phyloP scores from a whole-genome alignment of 2,329 filamentous ascomycete genomes.

The Hypoxylon sp. region DNA sequence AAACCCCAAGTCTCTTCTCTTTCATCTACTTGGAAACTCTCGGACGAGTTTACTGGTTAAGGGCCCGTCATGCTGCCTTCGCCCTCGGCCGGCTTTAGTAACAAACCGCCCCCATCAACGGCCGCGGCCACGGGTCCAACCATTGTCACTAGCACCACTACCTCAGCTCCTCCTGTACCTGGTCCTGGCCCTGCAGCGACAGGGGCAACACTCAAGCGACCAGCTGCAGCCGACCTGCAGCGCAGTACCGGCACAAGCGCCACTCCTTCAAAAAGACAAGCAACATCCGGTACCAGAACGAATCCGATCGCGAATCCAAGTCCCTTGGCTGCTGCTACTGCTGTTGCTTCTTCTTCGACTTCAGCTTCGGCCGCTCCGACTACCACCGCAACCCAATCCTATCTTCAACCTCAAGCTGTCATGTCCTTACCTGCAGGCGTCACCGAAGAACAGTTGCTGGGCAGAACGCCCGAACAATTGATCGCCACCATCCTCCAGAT shows the following conservation, averaged over 20 bases:
- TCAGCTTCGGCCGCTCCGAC: constrained; percentile 43
- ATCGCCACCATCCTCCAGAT: constrained; percentile 56
- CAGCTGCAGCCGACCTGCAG: constrained; percentile 56
- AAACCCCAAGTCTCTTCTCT: constrained; percentile 26
- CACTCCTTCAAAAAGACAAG: constrained; percentile 55
- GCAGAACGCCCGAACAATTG: constrained; percentile 55
- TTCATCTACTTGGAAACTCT: constrained; percentile 33
- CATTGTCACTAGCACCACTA: constrained; percentile 43
- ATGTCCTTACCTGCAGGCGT: constrained; percentile 48
- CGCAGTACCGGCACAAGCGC: constrained; percentile 53
- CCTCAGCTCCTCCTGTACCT: constrained; percentile 46
- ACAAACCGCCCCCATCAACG: constrained; percentile 49
- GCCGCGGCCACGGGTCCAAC: constrained; percentile 48
- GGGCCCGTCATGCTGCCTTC: constrained; percentile 54
- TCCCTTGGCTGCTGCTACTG: constrained; percentile 39
- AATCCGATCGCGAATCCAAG: constrained; percentile 46
- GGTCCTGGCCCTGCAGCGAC: constrained; percentile 50
- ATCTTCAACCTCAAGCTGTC: constrained; percentile 47
- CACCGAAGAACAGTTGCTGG: constrained; percentile 55
- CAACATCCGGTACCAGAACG: constrained; percentile 47
- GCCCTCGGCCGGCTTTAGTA: constrained; percentile 52
- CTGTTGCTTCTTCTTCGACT: constrained; percentile 31
- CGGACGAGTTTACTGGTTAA: constrained; percentile 45
- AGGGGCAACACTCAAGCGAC: constrained; percentile 52
- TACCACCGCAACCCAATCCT: constrained; percentile 42